These are phyloP conservation scores for Colletotrichum sp. DNA, from an alignment of 2,329 filamentous ascomycete genomes.

Conservation along the genomic window DNA sequence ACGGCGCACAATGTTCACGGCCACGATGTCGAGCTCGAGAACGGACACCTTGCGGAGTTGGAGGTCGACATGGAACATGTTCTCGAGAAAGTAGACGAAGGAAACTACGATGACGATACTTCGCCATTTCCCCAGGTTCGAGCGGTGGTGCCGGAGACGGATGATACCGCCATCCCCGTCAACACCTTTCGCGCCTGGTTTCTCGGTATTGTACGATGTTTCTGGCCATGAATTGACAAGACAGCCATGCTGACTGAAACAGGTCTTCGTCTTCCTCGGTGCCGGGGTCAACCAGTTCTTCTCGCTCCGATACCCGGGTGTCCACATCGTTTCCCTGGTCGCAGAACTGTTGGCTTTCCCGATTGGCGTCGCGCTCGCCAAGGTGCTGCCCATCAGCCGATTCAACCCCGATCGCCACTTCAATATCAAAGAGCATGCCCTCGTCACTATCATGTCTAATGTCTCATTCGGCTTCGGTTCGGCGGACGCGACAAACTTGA, in stretches of 20 bases:
- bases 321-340: constrained; percentile 40
- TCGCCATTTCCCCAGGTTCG: constrained; percentile 40
- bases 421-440: constrained; percentile 54
- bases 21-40: constrained; percentile 8
- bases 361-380: constrained; percentile 43
- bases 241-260: background rate
- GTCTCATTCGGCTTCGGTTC: constrained; percentile 45
- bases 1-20: constrained; percentile 6
- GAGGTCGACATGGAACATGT: constrained; percentile 13
- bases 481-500: constrained; percentile 39
- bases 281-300: constrained; percentile 43
- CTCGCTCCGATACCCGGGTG: constrained; percentile 43
- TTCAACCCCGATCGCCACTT: constrained; percentile 44
- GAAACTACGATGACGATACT: constrained; percentile 24
- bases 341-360: constrained; percentile 44
- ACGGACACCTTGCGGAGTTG: constrained; percentile 14
- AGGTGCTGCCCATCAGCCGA: constrained; percentile 42
- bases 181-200: constrained; percentile 50
- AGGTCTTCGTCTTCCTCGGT: constrained; percentile 27
- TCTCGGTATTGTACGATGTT: constrained; percentile 43
- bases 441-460: constrained; percentile 57
- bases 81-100: background rate
- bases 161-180: constrained; percentile 33
- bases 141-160: constrained; percentile 43
- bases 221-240: too few species aligned